Evolutionary conservation across 2,329 filamentous ascomycete species (phyloP), one percentile per base, ranked within the genome.

Genomic region (Bertia moriformis): DNA sequence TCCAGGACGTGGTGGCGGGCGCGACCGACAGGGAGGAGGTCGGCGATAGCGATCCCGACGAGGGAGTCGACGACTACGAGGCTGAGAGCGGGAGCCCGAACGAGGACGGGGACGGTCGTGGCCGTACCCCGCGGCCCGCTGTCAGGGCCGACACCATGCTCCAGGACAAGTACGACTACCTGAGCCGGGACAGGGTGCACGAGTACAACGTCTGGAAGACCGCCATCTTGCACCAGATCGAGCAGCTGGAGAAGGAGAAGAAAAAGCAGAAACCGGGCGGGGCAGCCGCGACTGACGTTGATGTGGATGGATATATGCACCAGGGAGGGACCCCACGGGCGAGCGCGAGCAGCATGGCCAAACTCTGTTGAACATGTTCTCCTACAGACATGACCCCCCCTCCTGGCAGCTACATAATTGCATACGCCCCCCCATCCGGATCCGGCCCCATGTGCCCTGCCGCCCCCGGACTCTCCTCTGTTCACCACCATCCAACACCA

Each of bases 141-240:
- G 58, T 74, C 56, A 55, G 66, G 41, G 60, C 66, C 5, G 72
- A 76, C 45, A 82, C 77, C 2, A 87, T 87, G 82, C 73, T 88
- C 48, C 81, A 87, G 54, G 76, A 79, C 45, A 69, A 71, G 37
- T 78, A 83, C 49, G 80, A 87, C 49, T 84, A 78, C 49, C 55
- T 88, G 48, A 78, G 76, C 44, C 73, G 78, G 38, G 62, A 67
- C 43, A 74, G 73, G 46, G 66, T 67, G 47, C 62, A 62, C 30
- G 73, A 79, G 10, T 87, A 77, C 51, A 60, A 54, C 35, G 54
- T 53, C 14, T 91, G 83, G 84, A 78, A 78, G 54, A 62, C 65
- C 3, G 58, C 54, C 1, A 68, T 85, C 18, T 48, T 83, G 51
- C 59, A 57, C 42, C 66, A 66, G 46, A 72, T 84, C 42, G 57